Evolutionary conservation across 306 rosid genomes (phyloP).

Genomic region (Trichosanthes cucumerina): DNA sequence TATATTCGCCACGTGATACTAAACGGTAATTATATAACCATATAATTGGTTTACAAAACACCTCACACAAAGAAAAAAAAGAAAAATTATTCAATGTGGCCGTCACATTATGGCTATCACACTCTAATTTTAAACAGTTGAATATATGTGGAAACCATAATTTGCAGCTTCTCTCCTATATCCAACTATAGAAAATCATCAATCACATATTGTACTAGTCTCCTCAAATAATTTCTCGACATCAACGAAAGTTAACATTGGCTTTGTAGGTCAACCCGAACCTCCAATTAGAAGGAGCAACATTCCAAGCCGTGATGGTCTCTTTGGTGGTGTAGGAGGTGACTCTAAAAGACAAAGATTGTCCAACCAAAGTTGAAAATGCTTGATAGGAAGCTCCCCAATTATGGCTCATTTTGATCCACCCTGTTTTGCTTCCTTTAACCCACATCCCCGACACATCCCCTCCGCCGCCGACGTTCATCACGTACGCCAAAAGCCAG

Average conservation of each 20-base stretch:
- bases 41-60: too few relatives aligned
- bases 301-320: conserved; percentile 59
- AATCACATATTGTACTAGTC: neutral
- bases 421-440: conserved; percentile 69
- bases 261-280: conserved; percentile 52
- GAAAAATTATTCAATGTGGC: neutral
- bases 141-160: neutral
- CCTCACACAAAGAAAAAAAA: neutral
- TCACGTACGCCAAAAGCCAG: conserved; percentile 82
- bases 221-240: neutral
- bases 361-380: conserved; percentile 55
- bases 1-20: too few relatives aligned
- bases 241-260: conserved; percentile 42
- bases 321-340: conserved; percentile 62
- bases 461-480: conserved; percentile 90
- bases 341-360: conserved; percentile 65
- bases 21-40: too few relatives aligned
- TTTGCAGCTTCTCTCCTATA: neutral
- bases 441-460: conserved; percentile 63
- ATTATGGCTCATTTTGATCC: conserved; percentile 88
- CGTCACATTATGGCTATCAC: neutral
- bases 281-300: conserved; percentile 64
- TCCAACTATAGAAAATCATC: too few relatives aligned
- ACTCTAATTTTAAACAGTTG: neutral
- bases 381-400: conserved; percentile 98